phyloP scores from a whole-genome alignment of 208 protist genomes.

The Trypanosoma brucei region DNA sequence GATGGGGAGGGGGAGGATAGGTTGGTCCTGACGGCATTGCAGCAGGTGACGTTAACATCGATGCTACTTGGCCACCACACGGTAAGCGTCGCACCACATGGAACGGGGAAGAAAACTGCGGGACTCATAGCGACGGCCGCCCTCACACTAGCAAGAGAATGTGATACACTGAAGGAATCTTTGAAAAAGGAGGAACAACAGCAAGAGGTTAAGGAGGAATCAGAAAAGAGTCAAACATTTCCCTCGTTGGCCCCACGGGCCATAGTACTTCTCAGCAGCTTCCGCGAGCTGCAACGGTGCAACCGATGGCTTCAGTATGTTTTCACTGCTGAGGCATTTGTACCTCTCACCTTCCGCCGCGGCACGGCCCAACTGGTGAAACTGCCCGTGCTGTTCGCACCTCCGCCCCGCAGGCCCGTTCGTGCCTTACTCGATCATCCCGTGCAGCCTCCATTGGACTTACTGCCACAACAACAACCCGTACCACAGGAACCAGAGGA shows the following conservation, averaged over 20 bases:
- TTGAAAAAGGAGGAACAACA: neutral
- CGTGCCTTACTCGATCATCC: no score
- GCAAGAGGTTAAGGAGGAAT: neutral
- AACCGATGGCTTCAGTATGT: conserved; percentile 41
- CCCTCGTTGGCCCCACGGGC: conserved; percentile 24
- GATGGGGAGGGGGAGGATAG: conserved; percentile 6
- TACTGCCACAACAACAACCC: no score
- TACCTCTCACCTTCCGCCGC: conserved; percentile 32
- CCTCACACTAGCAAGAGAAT: conserved; percentile 9
- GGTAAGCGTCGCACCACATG: conserved; percentile 45
- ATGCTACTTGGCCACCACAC: conserved; percentile 73
- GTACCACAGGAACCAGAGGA: no score
- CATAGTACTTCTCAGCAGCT: conserved; percentile 43
- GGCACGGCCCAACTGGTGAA: conserved; percentile 24
- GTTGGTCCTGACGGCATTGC: conserved; percentile 23
- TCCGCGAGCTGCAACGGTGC: conserved; percentile 31
- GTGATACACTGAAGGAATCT: neutral
- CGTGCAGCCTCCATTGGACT: no score
- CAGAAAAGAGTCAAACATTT: neutral
- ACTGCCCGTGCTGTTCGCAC: conserved; percentile 6
- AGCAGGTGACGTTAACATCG: conserved; percentile 51
- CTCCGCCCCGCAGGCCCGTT: no score
- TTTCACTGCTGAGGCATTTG: conserved; percentile 60
- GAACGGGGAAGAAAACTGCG: conserved; percentile 51
- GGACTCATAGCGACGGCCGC: conserved; percentile 30